phyloP scores from a whole-genome alignment of 176 grass and related monocot species.

The Bothriochloa decipiens region DNA sequence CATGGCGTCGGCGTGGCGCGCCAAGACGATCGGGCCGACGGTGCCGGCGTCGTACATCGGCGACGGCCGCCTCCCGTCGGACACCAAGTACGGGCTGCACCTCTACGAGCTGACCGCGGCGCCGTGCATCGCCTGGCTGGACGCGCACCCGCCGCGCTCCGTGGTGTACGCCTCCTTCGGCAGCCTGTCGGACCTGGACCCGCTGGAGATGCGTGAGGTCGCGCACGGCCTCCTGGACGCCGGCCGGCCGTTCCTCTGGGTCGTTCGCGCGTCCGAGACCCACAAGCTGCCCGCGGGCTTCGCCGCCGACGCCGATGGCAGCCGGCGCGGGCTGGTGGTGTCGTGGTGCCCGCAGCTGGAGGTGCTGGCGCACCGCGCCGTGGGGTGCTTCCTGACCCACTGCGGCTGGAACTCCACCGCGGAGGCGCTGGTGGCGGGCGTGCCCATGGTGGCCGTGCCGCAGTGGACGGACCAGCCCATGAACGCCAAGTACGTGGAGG shows the following conservation, averaged over 20 bases:
- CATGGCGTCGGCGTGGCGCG: constrained; percentile 59
- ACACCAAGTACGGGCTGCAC: constrained; percentile 78
- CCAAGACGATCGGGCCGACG: constrained; percentile 80
- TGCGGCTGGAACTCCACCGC: constrained; percentile 92
- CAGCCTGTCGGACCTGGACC: constrained; percentile 58
- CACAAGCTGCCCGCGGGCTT: constrained; percentile 59
- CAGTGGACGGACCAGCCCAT: constrained; percentile 85
- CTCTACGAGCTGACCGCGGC: constrained; percentile 53
- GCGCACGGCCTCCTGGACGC: constrained; percentile 54
- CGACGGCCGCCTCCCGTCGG: constrained; percentile 38
- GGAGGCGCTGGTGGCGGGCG: constrained; percentile 42
- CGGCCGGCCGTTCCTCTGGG: constrained; percentile 67
- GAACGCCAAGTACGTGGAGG: constrained; percentile 86
- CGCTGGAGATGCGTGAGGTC: constrained; percentile 51
- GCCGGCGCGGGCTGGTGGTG: constrained; percentile 44
- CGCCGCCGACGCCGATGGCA: neutral
- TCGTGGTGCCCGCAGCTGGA: constrained; percentile 78
- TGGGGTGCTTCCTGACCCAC: constrained; percentile 83
- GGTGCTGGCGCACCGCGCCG: constrained; percentile 64
- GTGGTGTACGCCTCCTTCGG: constrained; percentile 79
- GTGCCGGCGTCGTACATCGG: constrained; percentile 60
- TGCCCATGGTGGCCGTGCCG: constrained; percentile 60
- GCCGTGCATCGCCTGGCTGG: constrained; percentile 61
- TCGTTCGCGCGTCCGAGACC: constrained; percentile 59
- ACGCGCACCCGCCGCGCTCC: constrained; percentile 47